Percentiles rank a stretch among this genome's conserved stretches.
Conservation (phyloP, 2,329 filamentous ascomycete species). For the Paecilomyces fulvus region DNA sequence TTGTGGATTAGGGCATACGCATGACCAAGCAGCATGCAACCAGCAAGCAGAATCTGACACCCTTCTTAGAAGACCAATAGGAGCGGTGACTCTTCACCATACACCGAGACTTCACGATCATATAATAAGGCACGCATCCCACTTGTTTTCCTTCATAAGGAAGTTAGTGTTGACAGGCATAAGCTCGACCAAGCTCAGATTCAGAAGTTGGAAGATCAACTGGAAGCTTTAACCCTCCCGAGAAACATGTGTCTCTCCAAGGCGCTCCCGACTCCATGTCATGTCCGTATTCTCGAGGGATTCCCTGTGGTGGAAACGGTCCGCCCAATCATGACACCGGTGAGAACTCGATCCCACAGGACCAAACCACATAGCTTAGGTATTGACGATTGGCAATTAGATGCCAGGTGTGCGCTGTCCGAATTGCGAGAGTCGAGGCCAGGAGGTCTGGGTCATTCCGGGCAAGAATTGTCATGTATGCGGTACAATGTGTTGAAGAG, state of each 20-base stretch:
- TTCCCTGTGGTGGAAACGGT: slow-evolving; percentile 10
- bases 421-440: slow-evolving; percentile 24
- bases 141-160: background rate
- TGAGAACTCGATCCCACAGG: background rate
- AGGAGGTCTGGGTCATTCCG: slow-evolving; percentile 38
- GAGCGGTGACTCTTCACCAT: background rate
- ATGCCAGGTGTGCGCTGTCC: slow-evolving; percentile 39
- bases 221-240: background rate
- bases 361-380: background rate
- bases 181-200: background rate
- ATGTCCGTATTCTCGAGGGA: background rate
- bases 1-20: background rate
- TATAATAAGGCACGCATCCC: background rate
- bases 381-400: slow-evolving; percentile 13
- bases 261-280: background rate
- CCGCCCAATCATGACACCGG: slow-evolving; percentile 2
- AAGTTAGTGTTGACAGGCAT: background rate
- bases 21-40: background rate
- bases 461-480: slow-evolving; percentile 39
- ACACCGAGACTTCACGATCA: background rate
- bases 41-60: background rate
- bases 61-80: background rate
- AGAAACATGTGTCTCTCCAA: background rate
- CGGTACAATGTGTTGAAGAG: slow-evolving; percentile 24
- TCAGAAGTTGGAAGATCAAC: background rate